Percentiles rank a stretch among this genome's conserved stretches.
Conservation (phyloP, 768 basidiomycete species). For the Mycena filopes region DNA sequence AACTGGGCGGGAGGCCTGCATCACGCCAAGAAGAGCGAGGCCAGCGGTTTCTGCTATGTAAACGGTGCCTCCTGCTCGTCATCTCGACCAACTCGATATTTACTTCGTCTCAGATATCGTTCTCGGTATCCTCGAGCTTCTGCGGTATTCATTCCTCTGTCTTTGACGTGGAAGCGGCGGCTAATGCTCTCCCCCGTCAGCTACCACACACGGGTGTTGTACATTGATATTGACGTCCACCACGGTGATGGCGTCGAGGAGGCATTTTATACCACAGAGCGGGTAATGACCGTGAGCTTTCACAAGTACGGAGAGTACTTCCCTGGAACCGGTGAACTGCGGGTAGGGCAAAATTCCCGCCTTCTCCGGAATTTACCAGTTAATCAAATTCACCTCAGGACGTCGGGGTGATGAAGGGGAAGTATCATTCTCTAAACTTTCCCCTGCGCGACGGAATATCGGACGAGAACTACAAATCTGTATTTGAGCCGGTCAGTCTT, state of each 20-base stretch:
- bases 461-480: slow-evolving; percentile 93
- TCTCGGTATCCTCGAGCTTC: slow-evolving; percentile 92
- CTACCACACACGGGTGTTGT: slow-evolving; percentile 93
- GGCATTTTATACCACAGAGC: slow-evolving; percentile 98
- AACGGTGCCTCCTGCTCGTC: slow-evolving; percentile 69
- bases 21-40: slow-evolving; percentile 99
- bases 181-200: slow-evolving; percentile 48
- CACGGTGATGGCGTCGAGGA: slow-evolving; percentile 99
- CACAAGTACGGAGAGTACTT: slow-evolving; percentile 99
- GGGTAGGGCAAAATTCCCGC: slow-evolving; percentile 60
- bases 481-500: slow-evolving; percentile 89
- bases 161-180: background rate
- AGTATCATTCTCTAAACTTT: slow-evolving; percentile 94
- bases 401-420: slow-evolving; percentile 92
- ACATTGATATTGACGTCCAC: slow-evolving; percentile 99
- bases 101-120: slow-evolving; percentile 81
- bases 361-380: slow-evolving; percentile 1
- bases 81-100: slow-evolving; percentile 14
- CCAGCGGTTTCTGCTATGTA: slow-evolving; percentile 98
- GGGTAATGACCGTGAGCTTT: slow-evolving; percentile 98
- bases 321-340: slow-evolving; percentile 97
- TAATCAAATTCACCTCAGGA: slow-evolving; percentile 62
- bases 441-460: slow-evolving; percentile 95
- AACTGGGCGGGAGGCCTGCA: slow-evolving; percentile 99
- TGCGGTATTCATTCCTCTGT: slow-evolving; percentile 63